phyloP scores from a whole-genome alignment of 2,329 filamentous ascomycete species.

The Verticillium zaregamsianum region DNA sequence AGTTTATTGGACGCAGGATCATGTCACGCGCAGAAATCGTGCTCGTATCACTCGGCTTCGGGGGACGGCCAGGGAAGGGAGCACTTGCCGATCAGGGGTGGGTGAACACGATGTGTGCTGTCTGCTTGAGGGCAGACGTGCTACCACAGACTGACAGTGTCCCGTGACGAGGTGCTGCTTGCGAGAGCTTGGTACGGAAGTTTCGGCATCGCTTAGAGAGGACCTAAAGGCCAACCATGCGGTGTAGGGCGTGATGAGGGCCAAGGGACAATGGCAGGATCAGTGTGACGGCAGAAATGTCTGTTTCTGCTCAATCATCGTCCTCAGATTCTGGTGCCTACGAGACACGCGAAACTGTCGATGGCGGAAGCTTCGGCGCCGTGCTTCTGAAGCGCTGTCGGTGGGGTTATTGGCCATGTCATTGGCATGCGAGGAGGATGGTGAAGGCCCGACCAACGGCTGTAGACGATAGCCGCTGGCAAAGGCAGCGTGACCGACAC shows the following conservation, averaged over 20 bases:
- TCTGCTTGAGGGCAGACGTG: background rate
- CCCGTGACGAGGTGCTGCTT: background rate
- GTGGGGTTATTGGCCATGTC: background rate
- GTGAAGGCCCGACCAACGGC: too few species aligned
- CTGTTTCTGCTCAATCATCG: background rate
- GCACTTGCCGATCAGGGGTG: background rate
- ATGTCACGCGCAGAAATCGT: background rate
- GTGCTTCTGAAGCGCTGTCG: background rate
- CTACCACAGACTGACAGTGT: background rate
- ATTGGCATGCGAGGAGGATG: background rate
- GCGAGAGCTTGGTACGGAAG: constrained; percentile 1
- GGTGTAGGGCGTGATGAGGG: too few species aligned
- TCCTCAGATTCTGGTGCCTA: background rate
- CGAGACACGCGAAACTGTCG: background rate
- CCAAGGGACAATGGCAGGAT: too few species aligned
- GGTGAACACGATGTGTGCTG: background rate
- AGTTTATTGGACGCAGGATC: background rate
- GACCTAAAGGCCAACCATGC: background rate
- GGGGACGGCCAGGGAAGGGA: background rate
- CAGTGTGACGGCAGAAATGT: background rate
- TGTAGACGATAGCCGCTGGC: too few species aligned
- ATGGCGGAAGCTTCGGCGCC: background rate
- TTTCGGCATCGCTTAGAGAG: background rate
- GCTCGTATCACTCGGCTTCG: background rate
- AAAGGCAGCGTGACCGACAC: too few species aligned